phyloP scores from a whole-genome alignment of 2,329 filamentous ascomycete species.

The Diaporthe eres region DNA sequence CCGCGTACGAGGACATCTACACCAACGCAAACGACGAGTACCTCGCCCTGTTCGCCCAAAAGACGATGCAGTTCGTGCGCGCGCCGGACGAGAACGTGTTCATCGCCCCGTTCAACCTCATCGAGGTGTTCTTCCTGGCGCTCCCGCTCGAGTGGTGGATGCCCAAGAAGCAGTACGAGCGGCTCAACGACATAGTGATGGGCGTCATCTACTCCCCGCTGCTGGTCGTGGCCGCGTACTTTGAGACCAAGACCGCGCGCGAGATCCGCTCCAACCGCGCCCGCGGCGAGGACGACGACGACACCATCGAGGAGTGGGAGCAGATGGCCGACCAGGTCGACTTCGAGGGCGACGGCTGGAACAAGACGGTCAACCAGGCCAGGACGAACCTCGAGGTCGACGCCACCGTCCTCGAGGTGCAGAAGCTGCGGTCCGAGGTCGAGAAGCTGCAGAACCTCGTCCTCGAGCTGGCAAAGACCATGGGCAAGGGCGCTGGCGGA shows the following conservation, averaged over 20 bases:
- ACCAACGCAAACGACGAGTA: slow-evolving; percentile 96
- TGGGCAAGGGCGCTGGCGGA: slow-evolving; percentile 38
- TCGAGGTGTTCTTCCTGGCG: slow-evolving; percentile 86
- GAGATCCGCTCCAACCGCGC: slow-evolving; percentile 80
- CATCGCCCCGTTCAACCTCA: slow-evolving; percentile 93
- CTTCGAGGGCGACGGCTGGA: slow-evolving; percentile 88
- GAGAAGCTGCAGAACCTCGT: slow-evolving; percentile 68
- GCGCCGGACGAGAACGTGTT: slow-evolving; percentile 99
- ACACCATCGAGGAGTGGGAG: slow-evolving; percentile 93
- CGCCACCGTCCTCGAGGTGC: slow-evolving; percentile 78
- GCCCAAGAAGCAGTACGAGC: slow-evolving; percentile 78
- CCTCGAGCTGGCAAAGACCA: slow-evolving; percentile 46
- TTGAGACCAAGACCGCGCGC: slow-evolving; percentile 76
- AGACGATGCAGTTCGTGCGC: slow-evolving; percentile 96
- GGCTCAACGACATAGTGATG: slow-evolving; percentile 92
- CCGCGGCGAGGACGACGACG: slow-evolving; percentile 90
- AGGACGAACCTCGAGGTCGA: slow-evolving; percentile 89
- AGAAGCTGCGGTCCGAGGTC: slow-evolving; percentile 70
- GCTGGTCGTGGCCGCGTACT: slow-evolving; percentile 81
- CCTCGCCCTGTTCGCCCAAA: slow-evolving; percentile 91
- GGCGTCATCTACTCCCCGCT: slow-evolving; percentile 86
- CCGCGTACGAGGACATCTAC: slow-evolving; percentile 94
- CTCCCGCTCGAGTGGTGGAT: slow-evolving; percentile 97
- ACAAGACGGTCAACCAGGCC: slow-evolving; percentile 80
- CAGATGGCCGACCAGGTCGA: slow-evolving; percentile 80